A percentile compares a stretch with the other conserved stretches of the same genome.
Conservation (phyloP, 2,329 filamentous ascomycete genomes). For the Epichloe festucae region DNA sequence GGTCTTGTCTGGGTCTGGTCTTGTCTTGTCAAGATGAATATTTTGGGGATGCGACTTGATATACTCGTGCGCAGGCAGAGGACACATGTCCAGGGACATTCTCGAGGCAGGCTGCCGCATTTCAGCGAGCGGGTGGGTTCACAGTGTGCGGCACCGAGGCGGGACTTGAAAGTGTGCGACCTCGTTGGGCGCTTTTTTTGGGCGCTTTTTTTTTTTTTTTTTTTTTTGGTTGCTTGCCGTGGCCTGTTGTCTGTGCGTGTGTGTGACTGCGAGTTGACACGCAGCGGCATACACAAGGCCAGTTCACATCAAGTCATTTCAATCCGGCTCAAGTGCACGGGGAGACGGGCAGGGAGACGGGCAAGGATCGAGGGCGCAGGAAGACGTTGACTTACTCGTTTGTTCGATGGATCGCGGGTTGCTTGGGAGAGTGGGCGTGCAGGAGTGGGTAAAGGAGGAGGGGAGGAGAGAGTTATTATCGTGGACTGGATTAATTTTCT, state of each 20-base stretch:
- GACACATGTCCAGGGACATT: slow-evolving; percentile 13
- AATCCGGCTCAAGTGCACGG: not conserved
- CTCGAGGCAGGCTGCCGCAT: slow-evolving; percentile 5
- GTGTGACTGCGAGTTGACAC: not conserved
- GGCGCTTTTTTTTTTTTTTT: too few species aligned
- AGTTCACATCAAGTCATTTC: not conserved
- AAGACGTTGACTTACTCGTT: slow-evolving; percentile 8
- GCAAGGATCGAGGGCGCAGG: not conserved
- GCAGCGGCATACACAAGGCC: not conserved
- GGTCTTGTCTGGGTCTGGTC: not conserved
- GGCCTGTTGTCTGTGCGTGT: not conserved
- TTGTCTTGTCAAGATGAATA: not conserved
- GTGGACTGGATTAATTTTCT: slow-evolving; percentile 6
- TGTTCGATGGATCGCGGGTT: slow-evolving; percentile 6
- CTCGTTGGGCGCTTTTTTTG: not conserved
- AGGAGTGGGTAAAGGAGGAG: slow-evolving; percentile 5
- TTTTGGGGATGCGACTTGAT: slow-evolving; percentile 6
- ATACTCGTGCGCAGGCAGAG: slow-evolving; percentile 10
- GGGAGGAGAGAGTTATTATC: slow-evolving; percentile 4
- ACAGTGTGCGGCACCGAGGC: slow-evolving; percentile 1
- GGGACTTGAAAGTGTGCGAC: not conserved
- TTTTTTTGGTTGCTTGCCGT: not conserved
- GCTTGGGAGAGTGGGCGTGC: slow-evolving; percentile 5
- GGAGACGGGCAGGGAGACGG: not conserved
- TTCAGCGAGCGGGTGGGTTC: slow-evolving; percentile 8